Percentiles rank a stretch among this genome's conserved stretches.
Evolutionary conservation across 768 basidiomycete genomes (phyloP).

Genomic region (Mycena vulgaris): DNA sequence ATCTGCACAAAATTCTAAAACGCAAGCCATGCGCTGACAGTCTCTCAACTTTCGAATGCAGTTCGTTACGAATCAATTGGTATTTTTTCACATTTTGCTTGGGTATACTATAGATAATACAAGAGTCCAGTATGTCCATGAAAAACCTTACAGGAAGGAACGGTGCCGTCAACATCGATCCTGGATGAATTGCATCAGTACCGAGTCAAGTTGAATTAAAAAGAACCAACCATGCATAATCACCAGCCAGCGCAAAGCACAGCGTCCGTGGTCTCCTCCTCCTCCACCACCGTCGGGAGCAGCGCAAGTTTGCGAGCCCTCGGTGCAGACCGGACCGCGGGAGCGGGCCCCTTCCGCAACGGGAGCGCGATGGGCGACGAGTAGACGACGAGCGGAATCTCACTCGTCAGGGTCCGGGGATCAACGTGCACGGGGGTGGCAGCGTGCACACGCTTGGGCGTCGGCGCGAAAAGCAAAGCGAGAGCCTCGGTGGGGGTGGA

Average conservation of each 20-base stretch:
- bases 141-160: no score
- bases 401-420: conserved; percentile 13
- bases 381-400: conserved; percentile 13
- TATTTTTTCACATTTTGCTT: no score
- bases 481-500: background rate
- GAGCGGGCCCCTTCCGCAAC: conserved; percentile 26
- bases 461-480: background rate
- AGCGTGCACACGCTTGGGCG: background rate
- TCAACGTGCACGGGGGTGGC: background rate
- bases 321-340: conserved; percentile 11
- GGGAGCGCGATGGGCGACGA: conserved; percentile 22
- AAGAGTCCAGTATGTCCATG: no score
- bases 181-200: no score
- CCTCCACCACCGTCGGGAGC: conserved; percentile 9
- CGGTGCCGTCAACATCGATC: no score
- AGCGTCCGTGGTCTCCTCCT: background rate
- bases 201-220: background rate
- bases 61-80: no score
- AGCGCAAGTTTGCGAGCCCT: background rate
- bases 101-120: no score
- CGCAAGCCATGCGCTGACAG: no score
- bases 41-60: no score
- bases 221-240: background rate
- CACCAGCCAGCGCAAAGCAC: conserved; percentile 23
- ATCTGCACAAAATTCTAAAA: no score